phyloP scores from a whole-genome alignment of 768 basidiomycete genomes.

The Cyclocybe aegerita region DNA sequence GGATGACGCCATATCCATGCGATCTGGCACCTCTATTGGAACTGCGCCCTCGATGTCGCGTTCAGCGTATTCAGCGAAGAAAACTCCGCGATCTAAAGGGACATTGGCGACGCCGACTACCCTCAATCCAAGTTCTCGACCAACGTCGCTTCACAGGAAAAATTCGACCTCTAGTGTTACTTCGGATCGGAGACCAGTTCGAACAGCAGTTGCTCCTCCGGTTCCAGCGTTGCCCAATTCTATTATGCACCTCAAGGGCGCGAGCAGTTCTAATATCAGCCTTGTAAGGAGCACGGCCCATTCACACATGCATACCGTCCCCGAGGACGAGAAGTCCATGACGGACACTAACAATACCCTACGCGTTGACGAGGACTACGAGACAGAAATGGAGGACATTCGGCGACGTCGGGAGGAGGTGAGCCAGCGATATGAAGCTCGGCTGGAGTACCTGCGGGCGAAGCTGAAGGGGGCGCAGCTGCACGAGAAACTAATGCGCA shows the following conservation, averaged over 20 bases:
- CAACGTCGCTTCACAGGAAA: slow-evolving; percentile 50
- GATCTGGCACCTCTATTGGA: slow-evolving; percentile 49
- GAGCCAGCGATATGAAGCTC: slow-evolving; percentile 66
- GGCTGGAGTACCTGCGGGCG: slow-evolving; percentile 78
- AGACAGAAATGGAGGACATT: slow-evolving; percentile 69
- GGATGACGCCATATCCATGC: slow-evolving; percentile 55
- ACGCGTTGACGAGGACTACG: slow-evolving; percentile 36
- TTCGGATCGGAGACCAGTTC: slow-evolving; percentile 37
- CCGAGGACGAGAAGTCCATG: slow-evolving; percentile 41
- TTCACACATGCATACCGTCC: slow-evolving; percentile 49
- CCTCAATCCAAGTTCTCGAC: slow-evolving; percentile 24
- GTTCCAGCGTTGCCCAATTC: slow-evolving; percentile 31
- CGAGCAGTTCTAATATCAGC: slow-evolving; percentile 44
- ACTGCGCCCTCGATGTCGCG: slow-evolving; percentile 48
- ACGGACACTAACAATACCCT: slow-evolving; percentile 23
- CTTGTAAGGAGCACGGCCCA: slow-evolving; percentile 50
- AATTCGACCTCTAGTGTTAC: slow-evolving; percentile 62
- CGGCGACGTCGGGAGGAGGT: slow-evolving; percentile 71
- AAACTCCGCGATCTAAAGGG: slow-evolving; percentile 31
- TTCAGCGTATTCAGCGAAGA: slow-evolving; percentile 41
- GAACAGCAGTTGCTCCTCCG: slow-evolving; percentile 28
- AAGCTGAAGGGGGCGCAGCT: slow-evolving; percentile 82
- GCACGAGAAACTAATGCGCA: slow-evolving; percentile 76
- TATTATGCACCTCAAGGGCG: slow-evolving; percentile 29
- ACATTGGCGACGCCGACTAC: slow-evolving; percentile 26